Base-by-base conservation (phyloP, 2,329 filamentous ascomycete species). In the Talaromyces sp. region DNA sequence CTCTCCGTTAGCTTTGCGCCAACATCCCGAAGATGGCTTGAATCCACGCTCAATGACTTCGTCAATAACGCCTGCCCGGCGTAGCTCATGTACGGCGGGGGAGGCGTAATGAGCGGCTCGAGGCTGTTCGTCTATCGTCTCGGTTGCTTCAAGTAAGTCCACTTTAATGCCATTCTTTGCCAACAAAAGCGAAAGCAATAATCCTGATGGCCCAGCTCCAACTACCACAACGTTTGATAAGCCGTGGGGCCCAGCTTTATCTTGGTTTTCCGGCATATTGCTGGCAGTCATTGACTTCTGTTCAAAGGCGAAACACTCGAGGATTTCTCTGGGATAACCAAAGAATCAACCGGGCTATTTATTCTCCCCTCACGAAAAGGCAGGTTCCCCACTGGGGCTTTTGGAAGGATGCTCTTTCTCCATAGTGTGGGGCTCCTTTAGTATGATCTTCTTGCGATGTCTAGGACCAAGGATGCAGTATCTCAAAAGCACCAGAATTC, bases 101-200 rank as follows among this genome's bases (percentile, higher is more conserved):
- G 83, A 78, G 3, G 82, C 84, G 69, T 87, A 88, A 71, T 87
- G 84, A 2, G 85, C 83, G 15, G 86, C 86, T 30, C 86, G 83
- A 0, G 86, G 86, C 61, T 84, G 84, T 61, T 81, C 77, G 73
- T 87, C 84, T 53, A 88, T 77, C 59, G 81, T 75, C 28, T 77
- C 70, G 1, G 81, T 78, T 2, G 81, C 81, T 66, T 89, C 86
- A 58, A 88, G 75, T 13, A 74, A 39, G 19, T 70, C 67, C n/a
- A 73, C 71, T 47, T 68, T 61, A 53, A 73, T 66, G 4, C 72
- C 71, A 60, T 70, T 62, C 65, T 69, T 71, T n/a, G 70, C 68
- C 22, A 73, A 69, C 3, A 73, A 64, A 22, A 75, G 66, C 0
- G 67, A 63, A 2, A 75, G 68, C 4, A 73, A 61, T 6, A 74